phyloP scores from a whole-genome alignment of 2,329 filamentous ascomycete species.

The Monascus ruber region DNA sequence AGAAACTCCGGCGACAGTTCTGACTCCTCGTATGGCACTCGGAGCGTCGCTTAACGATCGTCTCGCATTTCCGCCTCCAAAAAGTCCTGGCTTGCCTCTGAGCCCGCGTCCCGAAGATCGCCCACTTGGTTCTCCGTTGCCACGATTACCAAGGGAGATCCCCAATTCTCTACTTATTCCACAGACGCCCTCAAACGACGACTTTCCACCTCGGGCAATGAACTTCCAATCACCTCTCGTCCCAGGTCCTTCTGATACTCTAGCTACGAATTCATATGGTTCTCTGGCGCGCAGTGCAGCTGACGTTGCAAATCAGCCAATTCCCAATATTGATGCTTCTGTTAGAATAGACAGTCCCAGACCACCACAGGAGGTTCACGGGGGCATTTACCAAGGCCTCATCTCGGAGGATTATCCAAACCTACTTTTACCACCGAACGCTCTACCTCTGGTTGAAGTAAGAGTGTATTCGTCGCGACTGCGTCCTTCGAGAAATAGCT shows the following conservation, averaged over 20 bases:
- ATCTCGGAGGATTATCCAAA: conserved; percentile 79
- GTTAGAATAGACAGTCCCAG: conserved; percentile 25
- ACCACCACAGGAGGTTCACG: conserved; percentile 20
- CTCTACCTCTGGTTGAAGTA: conserved; percentile 72
- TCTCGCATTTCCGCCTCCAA: conserved; percentile 35
- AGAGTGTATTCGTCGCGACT: conserved; percentile 90
- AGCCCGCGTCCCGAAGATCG: conserved; percentile 52
- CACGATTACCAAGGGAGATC: conserved; percentile 43
- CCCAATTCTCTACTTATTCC: conserved; percentile 46
- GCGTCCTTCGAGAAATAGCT: conserved; percentile 77
- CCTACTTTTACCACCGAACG: conserved; percentile 75
- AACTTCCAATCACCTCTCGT: conserved; percentile 63
- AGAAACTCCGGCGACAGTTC: conserved; percentile 20
- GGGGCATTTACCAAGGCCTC: conserved; percentile 60
- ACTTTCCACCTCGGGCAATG: conserved; percentile 54
- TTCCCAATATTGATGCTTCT: conserved; percentile 27
- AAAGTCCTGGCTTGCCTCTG: conserved; percentile 53
- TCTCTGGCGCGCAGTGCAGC: conserved; percentile 9
- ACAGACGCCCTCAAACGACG: conserved; percentile 54
- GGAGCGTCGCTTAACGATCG: conserved; percentile 23
- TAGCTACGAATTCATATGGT: conserved; percentile 4
- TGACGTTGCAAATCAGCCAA: conserved; percentile 7
- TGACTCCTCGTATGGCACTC: conserved; percentile 16
- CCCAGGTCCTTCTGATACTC: conserved; percentile 53
- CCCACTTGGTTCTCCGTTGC: conserved; percentile 48